A percentile compares a stretch with the other conserved stretches of the same genome.
These are phyloP conservation scores for Petasospora rhodanensis DNA, from an alignment of 1,139 yeast species.

Conservation along the genomic window DNA sequence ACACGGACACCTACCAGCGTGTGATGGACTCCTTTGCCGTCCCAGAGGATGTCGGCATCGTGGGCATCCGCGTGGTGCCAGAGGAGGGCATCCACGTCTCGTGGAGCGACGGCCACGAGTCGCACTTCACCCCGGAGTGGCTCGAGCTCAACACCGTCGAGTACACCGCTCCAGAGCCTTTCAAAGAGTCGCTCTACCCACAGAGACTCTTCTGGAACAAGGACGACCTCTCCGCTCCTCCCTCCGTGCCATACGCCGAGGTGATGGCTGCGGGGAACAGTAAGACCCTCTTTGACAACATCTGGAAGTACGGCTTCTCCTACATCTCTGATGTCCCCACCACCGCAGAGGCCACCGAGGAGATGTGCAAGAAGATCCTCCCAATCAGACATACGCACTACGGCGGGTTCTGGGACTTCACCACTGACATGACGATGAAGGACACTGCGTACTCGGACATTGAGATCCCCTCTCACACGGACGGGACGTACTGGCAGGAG, in stretches of 20 bases:
- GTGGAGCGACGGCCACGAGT: constrained; percentile 52
- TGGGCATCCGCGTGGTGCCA: constrained; percentile 16
- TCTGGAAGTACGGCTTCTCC: constrained; percentile 60
- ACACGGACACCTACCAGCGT: constrained; percentile 59
- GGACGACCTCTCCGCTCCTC: constrained; percentile 41
- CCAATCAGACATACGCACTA: constrained; percentile 72
- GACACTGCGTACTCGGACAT: constrained; percentile 76
- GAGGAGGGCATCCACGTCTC: constrained; percentile 28
- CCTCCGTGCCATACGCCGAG: constrained; percentile 46
- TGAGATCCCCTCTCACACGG: constrained; percentile 66
- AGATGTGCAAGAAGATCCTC: constrained; percentile 54
- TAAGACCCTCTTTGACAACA: constrained; percentile 55
- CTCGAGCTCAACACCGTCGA: constrained; percentile 53
- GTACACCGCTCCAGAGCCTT: constrained; percentile 39
- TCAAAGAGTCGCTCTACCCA: constrained; percentile 24
- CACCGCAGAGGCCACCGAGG: constrained; percentile 57
- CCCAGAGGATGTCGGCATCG: constrained; percentile 43
- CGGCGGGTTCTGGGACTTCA: constrained; percentile 81
- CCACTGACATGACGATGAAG: constrained; percentile 64
- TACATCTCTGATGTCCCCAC: constrained; percentile 62
- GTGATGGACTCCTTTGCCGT: constrained; percentile 51
- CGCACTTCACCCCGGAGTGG: constrained; percentile 49
- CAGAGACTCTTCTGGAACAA: constrained; percentile 43
- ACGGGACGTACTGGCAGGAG: constrained; percentile 77
- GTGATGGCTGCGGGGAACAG: constrained; percentile 20